Conservation (phyloP, 1,139 yeast genomes). For the Arxiozyma slooffiae region DNA sequence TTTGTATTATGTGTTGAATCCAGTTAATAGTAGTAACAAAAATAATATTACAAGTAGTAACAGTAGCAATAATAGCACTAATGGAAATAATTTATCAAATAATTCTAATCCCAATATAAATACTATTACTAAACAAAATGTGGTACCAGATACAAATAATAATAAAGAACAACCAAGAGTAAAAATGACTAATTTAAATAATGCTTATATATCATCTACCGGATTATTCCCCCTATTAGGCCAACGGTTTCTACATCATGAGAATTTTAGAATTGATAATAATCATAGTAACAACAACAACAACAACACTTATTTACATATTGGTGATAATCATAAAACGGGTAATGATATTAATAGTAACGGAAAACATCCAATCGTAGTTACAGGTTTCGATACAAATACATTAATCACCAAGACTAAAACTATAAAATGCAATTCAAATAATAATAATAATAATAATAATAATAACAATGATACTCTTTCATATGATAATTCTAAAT, state of each 20-base stretch:
- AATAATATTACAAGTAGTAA: too few species aligned
- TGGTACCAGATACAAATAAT: neutral
- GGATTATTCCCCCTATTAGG: slow-evolving; percentile 6
- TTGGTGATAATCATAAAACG: too few species aligned
- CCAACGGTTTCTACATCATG: slow-evolving; percentile 5
- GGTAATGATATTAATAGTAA: neutral
- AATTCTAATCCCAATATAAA: neutral
- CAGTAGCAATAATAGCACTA: too few species aligned
- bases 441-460: slow-evolving; percentile 2
- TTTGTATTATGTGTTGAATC: slow-evolving; percentile 25
- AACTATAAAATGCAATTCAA: neutral
- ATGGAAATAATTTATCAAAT: neutral
- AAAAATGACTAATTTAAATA: neutral
- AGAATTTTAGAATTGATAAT: too few species aligned
- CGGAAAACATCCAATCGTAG: slow-evolving; percentile 7
- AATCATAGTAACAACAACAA: too few species aligned
- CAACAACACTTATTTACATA: too few species aligned
- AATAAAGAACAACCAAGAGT: too few species aligned
- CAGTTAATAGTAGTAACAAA: slow-evolving; percentile 11
- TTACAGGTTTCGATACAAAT: slow-evolving; percentile 22
- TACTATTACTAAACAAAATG: neutral
- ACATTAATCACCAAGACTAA: slow-evolving; percentile 13
- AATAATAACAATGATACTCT: too few species aligned
- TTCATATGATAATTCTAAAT: slow-evolving; percentile 4
- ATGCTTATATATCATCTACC: slow-evolving; percentile 4